These are phyloP conservation scores for Diphasiastrum complanatum DNA, from an alignment of 83 land plant genomes.

Conservation along the genomic window DNA sequence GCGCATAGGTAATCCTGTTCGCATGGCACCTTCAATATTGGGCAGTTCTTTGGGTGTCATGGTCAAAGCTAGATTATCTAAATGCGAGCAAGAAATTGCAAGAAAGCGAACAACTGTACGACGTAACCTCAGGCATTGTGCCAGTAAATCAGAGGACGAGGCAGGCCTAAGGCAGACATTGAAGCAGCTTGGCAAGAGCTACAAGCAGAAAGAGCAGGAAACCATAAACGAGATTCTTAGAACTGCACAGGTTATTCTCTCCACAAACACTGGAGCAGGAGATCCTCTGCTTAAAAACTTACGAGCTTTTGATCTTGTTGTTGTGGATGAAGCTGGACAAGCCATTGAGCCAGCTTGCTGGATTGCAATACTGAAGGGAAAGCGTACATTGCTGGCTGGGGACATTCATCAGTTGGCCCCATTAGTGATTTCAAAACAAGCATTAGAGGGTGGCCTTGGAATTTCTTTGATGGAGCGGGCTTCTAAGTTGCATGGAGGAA, in stretches of 20 bases:
- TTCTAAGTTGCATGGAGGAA: constrained; percentile 48
- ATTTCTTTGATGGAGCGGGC: constrained; percentile 72
- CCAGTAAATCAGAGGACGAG: constrained; percentile 62
- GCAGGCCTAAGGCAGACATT: constrained; percentile 77
- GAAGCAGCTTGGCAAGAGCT: constrained; percentile 61
- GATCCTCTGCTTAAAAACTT: constrained; percentile 61
- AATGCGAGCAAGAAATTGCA: constrained; percentile 44
- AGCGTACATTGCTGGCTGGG: constrained; percentile 68
- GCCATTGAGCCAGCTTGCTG: constrained; percentile 84
- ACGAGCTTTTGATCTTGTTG: constrained; percentile 62
- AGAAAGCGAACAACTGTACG: constrained; percentile 69
- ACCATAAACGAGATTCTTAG: constrained; percentile 47
- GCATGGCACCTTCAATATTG: constrained; percentile 64
- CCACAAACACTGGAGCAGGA: constrained; percentile 83
- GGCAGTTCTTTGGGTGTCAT: constrained; percentile 60
- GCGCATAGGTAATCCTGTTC: constrained; percentile 78
- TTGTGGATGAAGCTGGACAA: constrained; percentile 87
- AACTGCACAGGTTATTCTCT: constrained; percentile 65
- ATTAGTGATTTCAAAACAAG: constrained; percentile 58
- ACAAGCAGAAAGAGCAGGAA: constrained; percentile 71
- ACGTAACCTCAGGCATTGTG: constrained; percentile 59
- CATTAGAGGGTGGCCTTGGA: constrained; percentile 78
- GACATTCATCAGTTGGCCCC: constrained; percentile 85
- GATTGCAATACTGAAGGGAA: constrained; percentile 68
- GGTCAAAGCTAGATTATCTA: constrained; percentile 48